A percentile compares a stretch with the other conserved stretches of the same genome.
Evolutionary conservation across 2,329 filamentous ascomycete genomes (phyloP).

Genomic region (Macroventuria anomochaeta): DNA sequence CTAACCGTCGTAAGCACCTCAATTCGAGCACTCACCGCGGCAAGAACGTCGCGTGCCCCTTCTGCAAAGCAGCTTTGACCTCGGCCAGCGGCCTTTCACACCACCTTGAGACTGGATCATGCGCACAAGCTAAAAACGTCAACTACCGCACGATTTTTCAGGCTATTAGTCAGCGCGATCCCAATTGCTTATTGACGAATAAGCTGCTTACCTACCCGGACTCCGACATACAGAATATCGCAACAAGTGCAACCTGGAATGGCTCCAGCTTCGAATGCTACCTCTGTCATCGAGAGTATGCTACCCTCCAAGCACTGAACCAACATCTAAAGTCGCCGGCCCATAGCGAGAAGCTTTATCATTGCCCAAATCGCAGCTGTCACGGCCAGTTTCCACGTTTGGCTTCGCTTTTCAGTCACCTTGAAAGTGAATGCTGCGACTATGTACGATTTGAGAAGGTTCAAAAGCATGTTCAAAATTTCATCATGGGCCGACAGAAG

Average conservation of each 20-base stretch:
- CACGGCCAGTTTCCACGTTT: conserved; percentile 48
- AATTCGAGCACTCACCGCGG: conserved; percentile 60
- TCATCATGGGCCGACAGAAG: conserved; percentile 16
- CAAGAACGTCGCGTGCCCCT: conserved; percentile 59
- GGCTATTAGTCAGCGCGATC: conserved; percentile 57
- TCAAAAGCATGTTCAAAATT: conserved; percentile 33
- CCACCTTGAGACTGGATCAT: conserved; percentile 64
- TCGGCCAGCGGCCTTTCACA: conserved; percentile 62
- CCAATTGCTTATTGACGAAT: conserved; percentile 58
- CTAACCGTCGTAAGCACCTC: conserved; percentile 53
- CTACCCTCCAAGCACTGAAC: conserved; percentile 49
- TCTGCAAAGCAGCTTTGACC: conserved; percentile 57
- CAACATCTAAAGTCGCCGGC: conserved; percentile 61
- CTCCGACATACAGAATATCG: conserved; percentile 46
- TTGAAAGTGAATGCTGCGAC: conserved; percentile 55
- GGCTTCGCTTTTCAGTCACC: conserved; percentile 53
- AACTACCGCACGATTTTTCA: conserved; percentile 59
- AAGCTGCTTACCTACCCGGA: conserved; percentile 50
- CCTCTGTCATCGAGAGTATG: conserved; percentile 59
- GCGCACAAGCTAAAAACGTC: conserved; percentile 54
- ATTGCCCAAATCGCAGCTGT: conserved; percentile 53
- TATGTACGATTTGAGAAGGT: conserved; percentile 52
- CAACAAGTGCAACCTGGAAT: conserved; percentile 51
- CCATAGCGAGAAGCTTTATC: conserved; percentile 58
- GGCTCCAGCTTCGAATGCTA: conserved; percentile 58